Evolutionary conservation across 1,284 basidiomycete species (phyloP), one percentile per base, ranked within the genome.

Genomic region (Apiotrichum sp.): DNA sequence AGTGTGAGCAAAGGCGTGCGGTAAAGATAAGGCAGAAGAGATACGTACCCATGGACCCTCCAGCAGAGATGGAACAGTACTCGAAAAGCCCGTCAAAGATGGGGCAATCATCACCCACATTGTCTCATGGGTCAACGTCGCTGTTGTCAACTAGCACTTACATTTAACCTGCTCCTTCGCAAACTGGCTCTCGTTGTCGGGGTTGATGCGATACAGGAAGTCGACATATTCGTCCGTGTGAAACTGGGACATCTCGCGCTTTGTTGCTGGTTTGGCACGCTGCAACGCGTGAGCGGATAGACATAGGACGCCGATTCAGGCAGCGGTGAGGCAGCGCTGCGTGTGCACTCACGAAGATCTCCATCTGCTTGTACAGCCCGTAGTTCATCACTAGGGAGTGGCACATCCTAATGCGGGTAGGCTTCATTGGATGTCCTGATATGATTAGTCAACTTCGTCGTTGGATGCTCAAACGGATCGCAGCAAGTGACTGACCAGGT

Each of bases 321-420:
- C 9, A 22, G 31, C 84, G 1, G 92, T 95, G 6, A 96, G 96
- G 13, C 85, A 80, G 16, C 90, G 83, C 1, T 93, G 93, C 62
- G 89, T 47, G 4, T 34, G 13, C 14, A 81, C 90, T 66, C 70
- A 93, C 91, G 67, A 93, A 93, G 62, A 96, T 95, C 77, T 95
- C 91, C 91, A 95, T 95, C 76, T 91, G 90, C 78, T 93, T 93
- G 79, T 95, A 95, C 14, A 95, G 77, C 31, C 93, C 93, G 72
- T 98, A 98, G 79, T 98, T 98, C 96, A 98, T 98, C 55, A 98
- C 95, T 41, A 99, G 82, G 8, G 93, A 95, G 78, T 99, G 96
- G 71, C 93, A 97, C 96, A 99, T 98, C 65, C 95, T 87, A 80
- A 98, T 97, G 29, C 95, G 82, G 29, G 91, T 93, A 10, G 93